Base-by-base conservation (phyloP, 768 basidiomycete species). In the Collybia nuda region DNA sequence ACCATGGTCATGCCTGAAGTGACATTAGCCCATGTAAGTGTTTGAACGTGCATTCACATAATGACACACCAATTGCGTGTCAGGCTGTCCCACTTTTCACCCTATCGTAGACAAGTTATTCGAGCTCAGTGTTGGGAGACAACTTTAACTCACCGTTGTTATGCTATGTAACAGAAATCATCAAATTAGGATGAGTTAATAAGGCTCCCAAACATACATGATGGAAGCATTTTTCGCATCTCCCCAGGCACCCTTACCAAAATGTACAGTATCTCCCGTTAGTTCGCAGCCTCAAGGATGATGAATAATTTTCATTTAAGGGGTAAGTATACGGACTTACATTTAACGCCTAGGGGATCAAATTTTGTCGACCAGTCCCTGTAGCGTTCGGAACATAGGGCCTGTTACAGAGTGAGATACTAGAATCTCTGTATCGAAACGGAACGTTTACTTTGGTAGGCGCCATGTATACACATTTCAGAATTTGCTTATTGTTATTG, bases 21-120 rank as follows among this genome's bases (percentile, higher is more conserved):
- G 26, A 28, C 14, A 37, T 17, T 5, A 23, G 21, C 49, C 53
- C 17, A 19, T 22, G 37, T 14, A 9, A 37, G 28, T 11, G 26
- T 28, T 8, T 23, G 11, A 17, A 40, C 24, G 36, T 11, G 15
- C 15, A 29, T 15, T 26, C 4, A 19, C 15, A 15, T 3, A 18
- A 47, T 9, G 24, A 11, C 41, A 40, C 53, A 90, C 92, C 89
- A 95, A 59, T 84, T 88, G 39, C 96, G 77, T 5, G 95, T 98
- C 49, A 99, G 68, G 43, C 90, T 89, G 58, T 98, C 96, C 88
- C 93, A 95, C 68, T 99, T 99, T 69, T 99, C 96, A 2, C 90
- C 91, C 88, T 93, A 53, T 28, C 28, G 24, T 17, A 17, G 38
- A 17, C 40, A 11, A 38, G 24, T 21, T 22, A 37, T 21, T 47